Conservation (phyloP, 148 eudicot genomes). For the Diospyros lotus region DNA sequence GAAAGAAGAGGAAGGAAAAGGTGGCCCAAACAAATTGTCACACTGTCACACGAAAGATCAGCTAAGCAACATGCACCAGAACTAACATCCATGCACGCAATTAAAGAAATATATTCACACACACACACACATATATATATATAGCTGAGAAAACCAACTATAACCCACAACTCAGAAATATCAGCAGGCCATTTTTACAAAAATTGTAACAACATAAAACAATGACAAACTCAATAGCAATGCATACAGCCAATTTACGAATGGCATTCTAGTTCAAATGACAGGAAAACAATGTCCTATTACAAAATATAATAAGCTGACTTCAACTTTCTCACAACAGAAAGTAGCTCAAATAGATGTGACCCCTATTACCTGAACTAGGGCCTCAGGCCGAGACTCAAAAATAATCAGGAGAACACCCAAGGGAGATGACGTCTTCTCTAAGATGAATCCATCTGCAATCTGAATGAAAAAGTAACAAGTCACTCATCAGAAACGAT, state of each 20-base stretch:
- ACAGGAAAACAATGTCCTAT: no score
- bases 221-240: background rate
- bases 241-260: background rate
- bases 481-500: constrained; percentile 16
- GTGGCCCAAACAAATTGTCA: background rate
- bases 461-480: constrained; percentile 40
- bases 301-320: background rate
- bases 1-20: background rate
- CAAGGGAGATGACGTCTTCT: constrained; percentile 79
- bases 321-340: background rate
- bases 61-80: background rate
- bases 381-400: constrained; percentile 97
- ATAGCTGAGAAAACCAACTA: background rate
- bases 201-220: background rate
- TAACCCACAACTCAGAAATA: background rate
- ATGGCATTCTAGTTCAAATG: no score
- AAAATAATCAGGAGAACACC: constrained; percentile 94
- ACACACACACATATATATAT: background rate
- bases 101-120: background rate
- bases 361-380: constrained; percentile 69
- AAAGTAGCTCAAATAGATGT: constrained; percentile 7
- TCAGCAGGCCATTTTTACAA: background rate
- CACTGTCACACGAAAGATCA: no score
- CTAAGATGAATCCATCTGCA: constrained; percentile 77
- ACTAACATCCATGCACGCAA: background rate